phyloP scores from a whole-genome alignment of 1,284 basidiomycete genomes.

The Testicularia cyperi region DNA sequence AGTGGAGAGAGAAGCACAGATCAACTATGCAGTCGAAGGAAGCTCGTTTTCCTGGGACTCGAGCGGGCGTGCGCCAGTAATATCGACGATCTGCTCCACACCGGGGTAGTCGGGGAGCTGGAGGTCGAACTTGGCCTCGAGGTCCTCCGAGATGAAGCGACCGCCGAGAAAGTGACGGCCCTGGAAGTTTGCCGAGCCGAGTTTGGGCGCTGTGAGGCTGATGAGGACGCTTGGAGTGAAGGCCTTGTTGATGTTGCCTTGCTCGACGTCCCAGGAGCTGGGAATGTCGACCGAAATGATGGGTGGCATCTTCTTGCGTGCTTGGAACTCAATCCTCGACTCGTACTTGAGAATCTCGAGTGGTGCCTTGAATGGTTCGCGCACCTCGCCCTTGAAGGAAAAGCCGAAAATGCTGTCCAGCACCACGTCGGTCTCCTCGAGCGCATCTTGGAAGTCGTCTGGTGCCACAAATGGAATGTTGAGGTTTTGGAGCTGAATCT shows the following conservation, averaged over 20 bases:
- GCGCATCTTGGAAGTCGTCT: conserved; percentile 64
- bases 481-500: conserved; percentile 85
- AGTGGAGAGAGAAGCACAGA: no score
- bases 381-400: conserved; percentile 77
- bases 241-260: conserved; percentile 65
- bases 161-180: conserved; percentile 90
- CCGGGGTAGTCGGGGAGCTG: conserved; percentile 47
- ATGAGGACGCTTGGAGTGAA: conserved; percentile 78
- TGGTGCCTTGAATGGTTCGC: conserved; percentile 79
- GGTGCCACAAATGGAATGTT: conserved; percentile 66
- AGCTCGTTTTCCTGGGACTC: conserved; percentile 9
- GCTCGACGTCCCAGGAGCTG: conserved; percentile 90
- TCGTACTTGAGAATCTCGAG: conserved; percentile 68
- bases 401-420: conserved; percentile 97
- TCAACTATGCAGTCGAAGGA: no score
- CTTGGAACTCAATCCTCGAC: conserved; percentile 49
- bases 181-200: conserved; percentile 72
- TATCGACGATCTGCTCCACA: conserved; percentile 53
- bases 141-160: conserved; percentile 73
- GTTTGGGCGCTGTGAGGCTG: conserved; percentile 90
- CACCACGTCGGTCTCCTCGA: conserved; percentile 73
- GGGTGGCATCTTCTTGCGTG: conserved; percentile 41
- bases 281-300: conserved; percentile 78
- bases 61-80: conserved; percentile 44
- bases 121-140: conserved; percentile 42